Percentiles rank a stretch among this genome's conserved stretches.
These are phyloP conservation scores for Boletus rex-veris DNA, from an alignment of 768 basidiomycete species.

Conservation along the genomic window DNA sequence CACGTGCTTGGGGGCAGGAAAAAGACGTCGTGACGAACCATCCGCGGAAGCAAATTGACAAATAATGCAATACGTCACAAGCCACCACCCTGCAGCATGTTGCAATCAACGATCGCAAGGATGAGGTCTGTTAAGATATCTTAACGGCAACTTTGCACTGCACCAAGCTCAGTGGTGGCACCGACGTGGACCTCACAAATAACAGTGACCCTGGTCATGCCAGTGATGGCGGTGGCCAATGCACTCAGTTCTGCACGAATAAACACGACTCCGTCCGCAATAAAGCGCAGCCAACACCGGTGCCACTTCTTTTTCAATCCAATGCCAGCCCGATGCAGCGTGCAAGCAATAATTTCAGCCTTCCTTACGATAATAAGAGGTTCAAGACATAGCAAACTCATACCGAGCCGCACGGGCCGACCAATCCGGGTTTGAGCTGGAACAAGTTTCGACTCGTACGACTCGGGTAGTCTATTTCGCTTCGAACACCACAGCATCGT, in stretches of 20 bases:
- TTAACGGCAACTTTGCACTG: too few species aligned
- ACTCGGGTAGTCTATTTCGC: background rate
- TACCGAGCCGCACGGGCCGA: background rate
- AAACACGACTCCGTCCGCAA: background rate
- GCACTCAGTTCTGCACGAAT: background rate
- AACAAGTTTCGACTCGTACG: conserved; percentile 14
- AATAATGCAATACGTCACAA: too few species aligned
- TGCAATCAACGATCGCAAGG: too few species aligned
- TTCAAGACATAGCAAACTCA: conserved; percentile 10
- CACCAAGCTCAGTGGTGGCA: too few species aligned
- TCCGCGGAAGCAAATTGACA: background rate
- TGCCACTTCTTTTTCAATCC: conserved; percentile 20
- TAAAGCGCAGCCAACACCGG: conserved; percentile 14
- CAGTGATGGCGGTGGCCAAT: conserved; percentile 1
- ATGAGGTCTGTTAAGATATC: too few species aligned
- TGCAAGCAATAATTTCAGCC: conserved; percentile 6
- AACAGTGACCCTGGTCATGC: background rate
- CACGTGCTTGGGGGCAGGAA: conserved; percentile 19
- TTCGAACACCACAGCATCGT: conserved; percentile 15
- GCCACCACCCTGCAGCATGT: too few species aligned
- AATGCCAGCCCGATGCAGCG: conserved; percentile 8
- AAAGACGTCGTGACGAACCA: background rate
- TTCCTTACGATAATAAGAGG: conserved; percentile 6
- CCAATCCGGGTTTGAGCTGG: background rate
- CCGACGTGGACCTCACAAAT: too few species aligned